These are phyloP conservation scores for Chloranthus sessilifolius DNA, from an alignment of 164 flowering plant genomes.

Conservation along the genomic window DNA sequence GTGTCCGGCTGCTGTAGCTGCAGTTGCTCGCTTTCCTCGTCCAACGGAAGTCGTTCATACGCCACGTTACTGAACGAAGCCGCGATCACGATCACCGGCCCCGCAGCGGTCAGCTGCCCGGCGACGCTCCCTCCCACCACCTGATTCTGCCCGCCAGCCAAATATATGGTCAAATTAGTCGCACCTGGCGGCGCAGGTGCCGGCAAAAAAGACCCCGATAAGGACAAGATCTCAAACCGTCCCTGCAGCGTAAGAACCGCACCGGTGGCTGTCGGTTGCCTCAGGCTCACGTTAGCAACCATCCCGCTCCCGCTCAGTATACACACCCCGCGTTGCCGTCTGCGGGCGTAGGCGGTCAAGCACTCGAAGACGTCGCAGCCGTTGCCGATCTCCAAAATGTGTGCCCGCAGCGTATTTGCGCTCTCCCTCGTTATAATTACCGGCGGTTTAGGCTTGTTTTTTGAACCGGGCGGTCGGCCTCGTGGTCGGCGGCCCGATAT, in stretches of 20 bases:
- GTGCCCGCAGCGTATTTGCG: slow-evolving; percentile 77
- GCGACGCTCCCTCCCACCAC: slow-evolving; percentile 86
- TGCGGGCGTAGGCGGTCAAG: slow-evolving; percentile 58
- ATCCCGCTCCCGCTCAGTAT: slow-evolving; percentile 69
- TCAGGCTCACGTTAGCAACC: slow-evolving; percentile 67
- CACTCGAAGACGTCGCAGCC: slow-evolving; percentile 76
- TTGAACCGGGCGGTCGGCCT: slow-evolving; percentile 79
- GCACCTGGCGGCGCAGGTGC: slow-evolving; percentile 96
- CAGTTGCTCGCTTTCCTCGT: slow-evolving; percentile 41
- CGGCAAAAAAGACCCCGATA: slow-evolving; percentile 81
- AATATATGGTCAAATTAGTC: slow-evolving; percentile 60
- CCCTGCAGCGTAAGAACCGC: slow-evolving; percentile 70
- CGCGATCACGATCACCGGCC: slow-evolving; percentile 78
- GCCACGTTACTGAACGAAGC: slow-evolving; percentile 86
- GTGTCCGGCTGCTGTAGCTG: slow-evolving; percentile 33
- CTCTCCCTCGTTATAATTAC: slow-evolving; percentile 78
- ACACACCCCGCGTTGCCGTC: slow-evolving; percentile 79
- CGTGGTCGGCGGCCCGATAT: slow-evolving; percentile 53
- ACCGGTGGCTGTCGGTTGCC: slow-evolving; percentile 63
- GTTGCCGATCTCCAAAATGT: slow-evolving; percentile 60
- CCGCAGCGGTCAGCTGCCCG: slow-evolving; percentile 72
- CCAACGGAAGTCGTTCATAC: slow-evolving; percentile 73
- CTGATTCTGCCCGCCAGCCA: slow-evolving; percentile 88
- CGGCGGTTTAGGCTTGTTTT: slow-evolving; percentile 80
- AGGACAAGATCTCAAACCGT: slow-evolving; percentile 72